Conservation (phyloP, 2,329 filamentous ascomycete species). For the Hawksworthiomyces lignivorus region DNA sequence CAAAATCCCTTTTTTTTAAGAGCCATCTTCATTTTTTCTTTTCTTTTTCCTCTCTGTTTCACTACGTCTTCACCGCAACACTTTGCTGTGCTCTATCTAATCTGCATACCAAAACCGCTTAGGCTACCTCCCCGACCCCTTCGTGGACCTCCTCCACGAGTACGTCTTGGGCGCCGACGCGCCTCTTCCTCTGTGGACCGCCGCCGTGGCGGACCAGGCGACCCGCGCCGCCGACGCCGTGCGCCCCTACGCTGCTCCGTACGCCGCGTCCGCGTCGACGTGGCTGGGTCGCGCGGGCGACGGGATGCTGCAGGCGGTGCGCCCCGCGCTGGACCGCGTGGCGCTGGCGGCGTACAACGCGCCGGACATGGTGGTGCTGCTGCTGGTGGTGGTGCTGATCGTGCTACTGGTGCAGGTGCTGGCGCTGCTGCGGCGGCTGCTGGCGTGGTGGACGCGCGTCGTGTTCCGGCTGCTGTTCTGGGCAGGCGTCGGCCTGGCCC, state of each 20-base stretch:
- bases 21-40: too few relatives aligned
- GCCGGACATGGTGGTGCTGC: constrained; percentile 34
- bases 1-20: too few relatives aligned
- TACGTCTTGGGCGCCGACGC: constrained; percentile 40
- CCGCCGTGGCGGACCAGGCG: constrained; percentile 24
- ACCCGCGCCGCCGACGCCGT: constrained; percentile 24
- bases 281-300: too few relatives aligned
- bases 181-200: constrained; percentile 34
- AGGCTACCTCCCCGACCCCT: constrained; percentile 27
- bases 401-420: constrained; percentile 58
- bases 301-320: constrained; percentile 37
- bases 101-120: too few relatives aligned
- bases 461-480: constrained; percentile 57
- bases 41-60: background rate
- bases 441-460: constrained; percentile 72
- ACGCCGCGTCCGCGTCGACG: constrained; percentile 15
- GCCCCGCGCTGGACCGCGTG: constrained; percentile 35
- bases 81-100: too few relatives aligned
- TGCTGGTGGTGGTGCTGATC: constrained; percentile 46
- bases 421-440: constrained; percentile 59
- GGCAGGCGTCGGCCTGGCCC: constrained; percentile 46
- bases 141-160: constrained; percentile 40
- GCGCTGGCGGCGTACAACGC: constrained; percentile 29
- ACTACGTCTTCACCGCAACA: background rate
- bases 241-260: constrained; percentile 34